Percentiles rank a stretch among this genome's conserved stretches.
These are phyloP conservation scores for Candida sojae DNA, from an alignment of 1,139 yeast species.

Conservation along the genomic window DNA sequence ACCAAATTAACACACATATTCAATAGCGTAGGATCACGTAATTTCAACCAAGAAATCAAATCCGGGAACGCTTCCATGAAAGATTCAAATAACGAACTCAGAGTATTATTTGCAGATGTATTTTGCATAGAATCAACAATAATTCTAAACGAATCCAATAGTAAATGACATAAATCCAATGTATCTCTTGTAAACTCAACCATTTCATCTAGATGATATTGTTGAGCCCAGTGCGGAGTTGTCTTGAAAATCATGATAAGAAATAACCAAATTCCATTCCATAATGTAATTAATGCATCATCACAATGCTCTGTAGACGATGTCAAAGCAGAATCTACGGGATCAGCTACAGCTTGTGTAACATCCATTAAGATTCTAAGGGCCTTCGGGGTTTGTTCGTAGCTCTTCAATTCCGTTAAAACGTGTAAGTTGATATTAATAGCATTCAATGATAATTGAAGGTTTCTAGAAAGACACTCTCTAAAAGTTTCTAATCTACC, in stretches of 20 bases:
- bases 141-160: constrained; percentile 65
- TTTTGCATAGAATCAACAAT: constrained; percentile 41
- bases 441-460: constrained; percentile 47
- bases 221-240: constrained; percentile 74
- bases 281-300: constrained; percentile 38
- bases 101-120: constrained; percentile 11
- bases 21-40: constrained; percentile 76
- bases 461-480: constrained; percentile 47
- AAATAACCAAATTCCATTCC: constrained; percentile 75
- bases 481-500: constrained; percentile 74
- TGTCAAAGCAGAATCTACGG: constrained; percentile 53
- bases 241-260: constrained; percentile 66
- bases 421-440: constrained; percentile 47
- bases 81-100: constrained; percentile 28
- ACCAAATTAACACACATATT: constrained; percentile 75
- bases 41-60: constrained; percentile 75
- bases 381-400: constrained; percentile 76
- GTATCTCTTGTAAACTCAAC: constrained; percentile 86
- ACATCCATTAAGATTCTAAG: constrained; percentile 78
- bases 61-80: constrained; percentile 56
- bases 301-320: constrained; percentile 13
- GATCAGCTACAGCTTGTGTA: constrained; percentile 62
- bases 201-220: constrained; percentile 56
- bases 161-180: constrained; percentile 69
- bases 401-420: constrained; percentile 52